Percentiles rank a stretch among this genome's conserved stretches.
Evolutionary conservation across 257 asterid species (phyloP).

Genomic region (Prunella vulgaris): DNA sequence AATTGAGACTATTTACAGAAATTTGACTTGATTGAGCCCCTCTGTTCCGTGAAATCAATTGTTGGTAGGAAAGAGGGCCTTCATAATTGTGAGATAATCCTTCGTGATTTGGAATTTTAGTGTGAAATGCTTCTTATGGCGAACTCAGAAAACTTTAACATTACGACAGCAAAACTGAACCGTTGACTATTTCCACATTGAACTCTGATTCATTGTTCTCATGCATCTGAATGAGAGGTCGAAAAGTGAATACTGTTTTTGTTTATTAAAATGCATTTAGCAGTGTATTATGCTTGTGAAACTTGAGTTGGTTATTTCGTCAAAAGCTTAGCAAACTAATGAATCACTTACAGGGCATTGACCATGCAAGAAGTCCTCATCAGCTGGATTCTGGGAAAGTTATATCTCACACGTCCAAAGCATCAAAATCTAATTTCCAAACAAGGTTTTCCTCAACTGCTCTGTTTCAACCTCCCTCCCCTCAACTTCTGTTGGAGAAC

Average conservation of each 20-base stretch:
- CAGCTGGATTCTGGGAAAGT: constrained; percentile 44
- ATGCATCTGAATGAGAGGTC: background rate
- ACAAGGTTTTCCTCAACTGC: constrained; percentile 33
- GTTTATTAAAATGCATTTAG: background rate
- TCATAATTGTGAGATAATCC: background rate
- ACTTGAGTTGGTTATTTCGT: background rate
- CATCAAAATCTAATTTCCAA: constrained; percentile 41
- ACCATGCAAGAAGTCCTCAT: constrained; percentile 34
- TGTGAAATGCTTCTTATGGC: background rate
- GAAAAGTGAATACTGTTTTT: background rate
- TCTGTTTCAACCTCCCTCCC: background rate
- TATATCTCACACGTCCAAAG: constrained; percentile 44
- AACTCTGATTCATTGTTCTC: background rate
- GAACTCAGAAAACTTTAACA: background rate
- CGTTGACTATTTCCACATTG: background rate
- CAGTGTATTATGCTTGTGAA: too few species aligned
- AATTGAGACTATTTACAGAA: background rate
- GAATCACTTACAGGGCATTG: constrained; percentile 39
- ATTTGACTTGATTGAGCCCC: background rate
- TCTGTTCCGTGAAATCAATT: background rate
- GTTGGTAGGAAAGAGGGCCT: background rate
- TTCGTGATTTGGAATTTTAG: background rate
- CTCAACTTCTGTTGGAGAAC: background rate
- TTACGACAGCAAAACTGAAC: background rate
- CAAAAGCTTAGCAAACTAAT: background rate